Evolutionary conservation across 768 basidiomycete genomes (phyloP).

Genomic region (Calocybe gangraenosa): DNA sequence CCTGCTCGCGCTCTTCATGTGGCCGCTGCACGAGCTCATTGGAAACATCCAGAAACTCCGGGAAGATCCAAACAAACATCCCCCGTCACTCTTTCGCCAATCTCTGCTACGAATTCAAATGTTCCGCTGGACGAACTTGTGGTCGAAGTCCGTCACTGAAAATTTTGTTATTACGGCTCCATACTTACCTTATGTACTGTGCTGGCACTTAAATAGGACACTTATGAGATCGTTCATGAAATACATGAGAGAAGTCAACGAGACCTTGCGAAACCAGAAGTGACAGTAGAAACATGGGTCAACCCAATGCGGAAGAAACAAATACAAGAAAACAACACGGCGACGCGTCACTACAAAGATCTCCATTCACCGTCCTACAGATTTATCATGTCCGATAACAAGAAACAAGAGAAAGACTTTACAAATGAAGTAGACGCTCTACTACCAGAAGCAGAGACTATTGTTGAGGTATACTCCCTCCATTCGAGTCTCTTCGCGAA

Average conservation of each 20-base stretch:
- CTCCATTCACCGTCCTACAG: slow-evolving; percentile 32
- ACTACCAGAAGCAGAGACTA: slow-evolving; percentile 59
- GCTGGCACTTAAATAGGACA: slow-evolving; percentile 33
- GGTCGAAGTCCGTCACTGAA: slow-evolving; percentile 44
- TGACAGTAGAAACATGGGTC: slow-evolving; percentile 26
- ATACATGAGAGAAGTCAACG: slow-evolving; percentile 21
- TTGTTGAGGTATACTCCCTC: slow-evolving; percentile 61
- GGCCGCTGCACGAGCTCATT: slow-evolving; percentile 20
- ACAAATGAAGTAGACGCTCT: slow-evolving; percentile 78
- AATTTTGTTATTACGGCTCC: slow-evolving; percentile 27
- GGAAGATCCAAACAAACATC: slow-evolving; percentile 17
- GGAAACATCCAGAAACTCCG: slow-evolving; percentile 7
- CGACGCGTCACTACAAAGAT: slow-evolving; percentile 56
- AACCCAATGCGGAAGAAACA: slow-evolving; percentile 14
- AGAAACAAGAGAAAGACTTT: slow-evolving; percentile 85
- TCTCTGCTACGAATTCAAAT: slow-evolving; percentile 20
- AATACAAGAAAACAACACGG: slow-evolving; percentile 43
- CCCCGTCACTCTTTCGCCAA: slow-evolving; percentile 7
- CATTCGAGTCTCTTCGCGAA: slow-evolving; percentile 7
- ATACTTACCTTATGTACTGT: slow-evolving; percentile 35
- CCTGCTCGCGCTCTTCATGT: slow-evolving; percentile 36
- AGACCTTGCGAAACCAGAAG: slow-evolving; percentile 21
- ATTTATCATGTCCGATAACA: slow-evolving; percentile 71
- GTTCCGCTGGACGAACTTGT: slow-evolving; percentile 35
- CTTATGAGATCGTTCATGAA: slow-evolving; percentile 24